These are phyloP conservation scores for Noccaea caerulescens DNA, from an alignment of 345 rosid genomes.

Conservation along the genomic window DNA sequence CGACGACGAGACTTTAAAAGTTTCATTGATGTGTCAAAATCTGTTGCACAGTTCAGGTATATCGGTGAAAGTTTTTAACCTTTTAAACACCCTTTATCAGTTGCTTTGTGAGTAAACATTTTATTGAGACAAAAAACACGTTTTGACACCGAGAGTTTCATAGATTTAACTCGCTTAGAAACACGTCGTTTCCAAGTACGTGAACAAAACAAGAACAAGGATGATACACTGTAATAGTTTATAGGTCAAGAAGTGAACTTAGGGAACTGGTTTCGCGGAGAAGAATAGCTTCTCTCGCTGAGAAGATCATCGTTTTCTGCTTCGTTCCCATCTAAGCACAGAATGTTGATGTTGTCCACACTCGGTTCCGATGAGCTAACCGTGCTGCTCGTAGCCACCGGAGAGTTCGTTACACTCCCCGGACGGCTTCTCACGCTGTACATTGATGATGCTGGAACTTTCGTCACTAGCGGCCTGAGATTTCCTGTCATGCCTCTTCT, in stretches of 20 bases:
- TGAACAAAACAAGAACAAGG: conserved; percentile 11
- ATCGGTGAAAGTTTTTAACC: too few species aligned
- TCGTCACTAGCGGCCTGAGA: conserved; percentile 67
- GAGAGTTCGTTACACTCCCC: conserved; percentile 66
- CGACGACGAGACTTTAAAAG: conserved; percentile 16
- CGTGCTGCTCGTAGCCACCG: conserved; percentile 76
- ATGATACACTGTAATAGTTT: background rate
- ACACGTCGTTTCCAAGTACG: conserved; percentile 24
- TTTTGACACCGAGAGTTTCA: conserved; percentile 27
- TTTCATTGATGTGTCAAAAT: background rate
- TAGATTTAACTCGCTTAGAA: conserved; percentile 16
- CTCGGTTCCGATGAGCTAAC: conserved; percentile 75
- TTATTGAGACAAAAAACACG: conserved; percentile 1
- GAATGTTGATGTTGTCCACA: conserved; percentile 57
- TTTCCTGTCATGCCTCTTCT: conserved; percentile 70
- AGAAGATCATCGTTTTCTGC: conserved; percentile 59
- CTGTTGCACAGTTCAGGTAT: background rate
- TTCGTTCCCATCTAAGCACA: conserved; percentile 59
- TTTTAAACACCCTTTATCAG: too few species aligned
- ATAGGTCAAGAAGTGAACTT: conserved; percentile 39
- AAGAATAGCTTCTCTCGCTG: conserved; percentile 56
- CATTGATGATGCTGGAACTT: conserved; percentile 76
- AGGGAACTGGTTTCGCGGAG: conserved; percentile 49
- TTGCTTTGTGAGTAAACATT: background rate
- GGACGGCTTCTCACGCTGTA: conserved; percentile 74